Percentiles rank a stretch among this genome's conserved stretches.
These are phyloP conservation scores for Linum usitatissimum DNA, from an alignment of 345 rosid species.

Conservation along the genomic window DNA sequence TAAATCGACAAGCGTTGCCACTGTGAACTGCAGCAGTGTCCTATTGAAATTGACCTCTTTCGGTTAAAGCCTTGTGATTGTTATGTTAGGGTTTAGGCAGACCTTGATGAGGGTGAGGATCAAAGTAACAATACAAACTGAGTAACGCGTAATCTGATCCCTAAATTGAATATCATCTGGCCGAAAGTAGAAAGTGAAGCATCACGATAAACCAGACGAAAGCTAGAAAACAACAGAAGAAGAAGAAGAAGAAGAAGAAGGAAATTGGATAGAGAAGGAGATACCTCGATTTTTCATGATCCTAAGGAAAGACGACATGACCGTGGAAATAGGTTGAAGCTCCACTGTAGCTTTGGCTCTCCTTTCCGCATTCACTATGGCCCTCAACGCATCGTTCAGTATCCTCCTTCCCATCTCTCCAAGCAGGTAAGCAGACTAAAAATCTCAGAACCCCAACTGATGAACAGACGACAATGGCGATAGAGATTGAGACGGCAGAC, in stretches of 20 bases:
- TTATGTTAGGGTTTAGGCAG: no score
- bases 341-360: constrained; percentile 71
- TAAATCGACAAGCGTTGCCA: no score
- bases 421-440: neutral
- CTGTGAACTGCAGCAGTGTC: no score
- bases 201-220: no score
- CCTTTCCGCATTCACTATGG: constrained; percentile 82
- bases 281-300: constrained; percentile 82
- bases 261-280: neutral
- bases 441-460: neutral
- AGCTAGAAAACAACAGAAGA: neutral
- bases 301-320: constrained; percentile 73
- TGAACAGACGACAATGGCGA: neutral
- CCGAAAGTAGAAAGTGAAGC: neutral
- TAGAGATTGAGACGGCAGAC: neutral
- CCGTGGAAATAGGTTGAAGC: constrained; percentile 68
- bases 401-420: constrained; percentile 76
- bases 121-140: neutral
- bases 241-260: neutral
- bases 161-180: neutral
- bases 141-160: neutral
- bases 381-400: constrained; percentile 73
- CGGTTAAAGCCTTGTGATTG: no score
- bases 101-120: neutral
- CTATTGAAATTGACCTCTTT: neutral